Percentiles rank a stretch among this genome's conserved stretches.
Evolutionary conservation across 179 eudicot species (phyloP).

Genomic region (Corrigiola litoralis): DNA sequence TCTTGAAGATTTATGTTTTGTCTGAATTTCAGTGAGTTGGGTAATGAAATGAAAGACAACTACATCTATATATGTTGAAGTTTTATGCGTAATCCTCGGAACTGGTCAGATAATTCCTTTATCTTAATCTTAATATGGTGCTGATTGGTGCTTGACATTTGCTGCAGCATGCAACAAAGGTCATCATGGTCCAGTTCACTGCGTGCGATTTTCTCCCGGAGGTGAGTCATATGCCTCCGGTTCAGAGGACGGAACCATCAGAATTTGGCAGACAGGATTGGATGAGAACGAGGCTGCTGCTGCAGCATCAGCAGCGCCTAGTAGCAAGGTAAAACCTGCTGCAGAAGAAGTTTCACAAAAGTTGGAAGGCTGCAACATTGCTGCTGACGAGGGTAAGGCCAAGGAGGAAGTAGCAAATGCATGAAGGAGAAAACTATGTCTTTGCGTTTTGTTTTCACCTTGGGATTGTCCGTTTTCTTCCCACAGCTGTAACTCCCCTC

Average conservation of each 20-base stretch:
- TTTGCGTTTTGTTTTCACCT: conserved; percentile 3
- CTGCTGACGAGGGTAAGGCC: conserved; percentile 43
- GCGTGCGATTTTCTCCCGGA: conserved; percentile 89
- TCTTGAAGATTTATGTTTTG: no score
- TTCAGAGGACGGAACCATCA: conserved; percentile 92
- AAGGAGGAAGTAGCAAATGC: conserved; percentile 37
- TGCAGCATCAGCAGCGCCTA: conserved; percentile 21
- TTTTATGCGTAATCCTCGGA: no score
- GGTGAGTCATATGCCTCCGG: conserved; percentile 99
- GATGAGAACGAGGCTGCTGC: conserved; percentile 31
- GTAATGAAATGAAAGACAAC: no score
- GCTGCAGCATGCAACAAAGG: conserved; percentile 97
- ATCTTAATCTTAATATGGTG: neutral
- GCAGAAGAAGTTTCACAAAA: conserved; percentile 43
- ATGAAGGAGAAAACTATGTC: neutral
- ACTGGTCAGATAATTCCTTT: no score
- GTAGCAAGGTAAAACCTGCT: conserved; percentile 30
- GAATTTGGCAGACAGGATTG: conserved; percentile 83
- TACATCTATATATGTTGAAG: no score
- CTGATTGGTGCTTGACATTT: conserved; percentile 2
- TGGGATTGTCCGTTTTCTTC: conserved; percentile 15
- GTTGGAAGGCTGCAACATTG: conserved; percentile 44
- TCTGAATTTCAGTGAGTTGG: neutral
- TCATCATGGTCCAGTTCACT: conserved; percentile 98
- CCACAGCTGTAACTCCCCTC: conserved; percentile 1